A percentile compares a stretch with the other conserved stretches of the same genome.
phyloP scores from a whole-genome alignment of 495 filamentous ascomycete species.

The Glutinoglossum americanum region DNA sequence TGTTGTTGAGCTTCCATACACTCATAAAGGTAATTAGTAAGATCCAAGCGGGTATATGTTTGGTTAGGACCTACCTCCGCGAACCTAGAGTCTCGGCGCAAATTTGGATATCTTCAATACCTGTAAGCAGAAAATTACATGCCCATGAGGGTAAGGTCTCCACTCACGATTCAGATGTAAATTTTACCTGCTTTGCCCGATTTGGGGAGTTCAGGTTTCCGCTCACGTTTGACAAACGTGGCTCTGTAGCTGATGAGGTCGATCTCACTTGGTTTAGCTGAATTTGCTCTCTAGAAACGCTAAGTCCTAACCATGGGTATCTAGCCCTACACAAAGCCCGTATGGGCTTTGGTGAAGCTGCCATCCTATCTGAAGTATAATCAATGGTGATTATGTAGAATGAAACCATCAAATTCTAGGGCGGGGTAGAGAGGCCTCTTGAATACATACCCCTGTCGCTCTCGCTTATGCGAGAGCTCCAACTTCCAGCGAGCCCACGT shows the following conservation, averaged over 20 bases:
- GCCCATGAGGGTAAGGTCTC: background rate
- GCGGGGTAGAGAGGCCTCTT: too few species aligned
- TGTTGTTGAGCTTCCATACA: slow-evolving; percentile 30
- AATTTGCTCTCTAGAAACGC: background rate
- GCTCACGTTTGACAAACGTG: slow-evolving; percentile 14
- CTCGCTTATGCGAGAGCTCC: background rate
- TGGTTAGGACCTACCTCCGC: slow-evolving; percentile 18
- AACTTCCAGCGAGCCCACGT: background rate
- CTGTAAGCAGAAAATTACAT: background rate
- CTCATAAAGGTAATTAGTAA: background rate
- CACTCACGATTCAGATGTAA: slow-evolving; percentile 51
- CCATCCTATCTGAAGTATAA: background rate
- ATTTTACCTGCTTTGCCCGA: slow-evolving; percentile 34
- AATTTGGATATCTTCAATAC: slow-evolving; percentile 41
- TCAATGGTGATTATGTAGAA: background rate
- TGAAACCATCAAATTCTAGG: background rate
- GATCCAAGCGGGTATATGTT: background rate
- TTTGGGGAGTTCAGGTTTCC: slow-evolving; percentile 13
- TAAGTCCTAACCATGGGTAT: background rate
- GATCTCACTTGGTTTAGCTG: slow-evolving; percentile 9
- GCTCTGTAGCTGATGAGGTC: slow-evolving; percentile 22
- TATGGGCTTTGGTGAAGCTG: background rate
- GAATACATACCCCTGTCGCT: background rate
- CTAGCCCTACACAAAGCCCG: background rate
- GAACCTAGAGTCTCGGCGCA: slow-evolving; percentile 61